phyloP scores from a whole-genome alignment of 2,329 filamentous ascomycete genomes.

The Annulohypoxylon truncatum region DNA sequence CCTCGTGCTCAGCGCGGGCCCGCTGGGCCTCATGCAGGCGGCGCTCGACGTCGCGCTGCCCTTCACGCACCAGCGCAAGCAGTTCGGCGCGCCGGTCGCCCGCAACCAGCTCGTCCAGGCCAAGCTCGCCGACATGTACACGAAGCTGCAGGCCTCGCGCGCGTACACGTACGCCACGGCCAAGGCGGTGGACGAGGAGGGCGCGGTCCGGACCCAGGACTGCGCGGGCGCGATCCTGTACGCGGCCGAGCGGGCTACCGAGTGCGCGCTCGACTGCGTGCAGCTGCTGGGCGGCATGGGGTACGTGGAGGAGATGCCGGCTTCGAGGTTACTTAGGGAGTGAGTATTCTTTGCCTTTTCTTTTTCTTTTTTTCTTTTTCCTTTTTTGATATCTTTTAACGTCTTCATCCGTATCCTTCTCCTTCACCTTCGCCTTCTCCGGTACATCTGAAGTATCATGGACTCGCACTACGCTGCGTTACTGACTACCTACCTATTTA shows the following conservation, averaged over 20 bases:
- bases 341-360: slow-evolving; percentile 52
- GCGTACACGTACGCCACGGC: slow-evolving; percentile 91
- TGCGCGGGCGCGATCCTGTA: slow-evolving; percentile 95
- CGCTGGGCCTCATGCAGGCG: slow-evolving; percentile 94
- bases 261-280: slow-evolving; percentile 87
- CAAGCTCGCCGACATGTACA: slow-evolving; percentile 97
- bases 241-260: slow-evolving; percentile 89
- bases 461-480: not conserved
- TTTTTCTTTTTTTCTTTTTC: too few species aligned
- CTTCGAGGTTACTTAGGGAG: slow-evolving; percentile 83
- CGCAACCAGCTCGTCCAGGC: slow-evolving; percentile 95
- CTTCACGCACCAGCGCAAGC: slow-evolving; percentile 87
- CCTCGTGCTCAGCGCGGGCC: slow-evolving; percentile 89
- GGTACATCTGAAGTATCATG: not conserved
- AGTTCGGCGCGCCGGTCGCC: slow-evolving; percentile 88
- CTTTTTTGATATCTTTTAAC: too few species aligned
- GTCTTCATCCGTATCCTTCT: not conserved
- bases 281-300: slow-evolving; percentile 96
- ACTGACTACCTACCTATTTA: slow-evolving; percentile 53
- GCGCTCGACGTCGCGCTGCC: slow-evolving; percentile 86
- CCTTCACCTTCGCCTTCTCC: not conserved
- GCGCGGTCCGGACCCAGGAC: slow-evolving; percentile 83
- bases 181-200: slow-evolving; percentile 79
- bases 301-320: slow-evolving; percentile 94
- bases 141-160: slow-evolving; percentile 84